phyloP scores from a whole-genome alignment of 345 rosid genomes.

The Euphorbia peplus region DNA sequence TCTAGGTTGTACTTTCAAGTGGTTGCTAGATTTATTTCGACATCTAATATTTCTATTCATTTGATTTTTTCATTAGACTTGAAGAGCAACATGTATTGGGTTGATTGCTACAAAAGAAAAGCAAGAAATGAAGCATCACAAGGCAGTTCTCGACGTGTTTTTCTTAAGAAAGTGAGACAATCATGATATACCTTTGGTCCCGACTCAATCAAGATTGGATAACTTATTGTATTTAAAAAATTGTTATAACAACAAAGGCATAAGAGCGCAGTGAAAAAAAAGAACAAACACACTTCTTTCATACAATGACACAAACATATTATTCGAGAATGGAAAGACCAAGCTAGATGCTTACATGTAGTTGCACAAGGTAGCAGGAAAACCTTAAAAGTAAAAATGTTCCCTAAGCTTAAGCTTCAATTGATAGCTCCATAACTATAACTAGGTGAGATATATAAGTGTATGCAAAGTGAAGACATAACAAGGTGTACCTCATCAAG shows the following conservation, averaged over 20 bases:
- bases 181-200: no score
- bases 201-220: no score
- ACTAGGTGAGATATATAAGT: not conserved
- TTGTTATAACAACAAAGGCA: no score
- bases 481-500: slow-evolving; percentile 78
- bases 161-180: no score
- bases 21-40: no score
- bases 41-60: no score
- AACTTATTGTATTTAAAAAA: no score
- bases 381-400: slow-evolving; percentile 5
- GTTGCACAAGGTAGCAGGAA: not conserved
- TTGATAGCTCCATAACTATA: not conserved
- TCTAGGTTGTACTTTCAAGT: no score
- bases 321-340: not conserved
- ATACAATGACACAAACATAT: not conserved
- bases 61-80: no score
- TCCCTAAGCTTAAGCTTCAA: not conserved
- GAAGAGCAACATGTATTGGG: no score
- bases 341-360: not conserved
- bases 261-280: no score
- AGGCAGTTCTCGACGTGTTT: not conserved
- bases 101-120: no score
- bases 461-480: not conserved
- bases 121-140: not conserved
- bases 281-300: not conserved